A percentile compares a stretch with the other conserved stretches of the same genome.
These are phyloP conservation scores for Xylariaceae sp. DNA, from an alignment of 2,329 filamentous ascomycete genomes.

Conservation along the genomic window DNA sequence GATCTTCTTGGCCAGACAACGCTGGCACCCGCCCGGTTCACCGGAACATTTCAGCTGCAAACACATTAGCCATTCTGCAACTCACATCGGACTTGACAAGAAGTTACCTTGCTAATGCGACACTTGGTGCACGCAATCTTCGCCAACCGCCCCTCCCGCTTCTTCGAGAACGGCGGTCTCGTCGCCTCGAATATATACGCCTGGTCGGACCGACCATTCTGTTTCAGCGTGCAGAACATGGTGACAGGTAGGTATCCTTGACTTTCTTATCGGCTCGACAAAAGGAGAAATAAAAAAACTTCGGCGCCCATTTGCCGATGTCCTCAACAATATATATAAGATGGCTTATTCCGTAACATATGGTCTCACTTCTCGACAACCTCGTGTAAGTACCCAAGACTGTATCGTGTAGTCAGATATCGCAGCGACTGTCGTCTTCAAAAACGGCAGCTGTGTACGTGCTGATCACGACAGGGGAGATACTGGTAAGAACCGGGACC, in stretches of 20 bases:
- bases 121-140: constrained; percentile 21
- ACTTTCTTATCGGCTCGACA: background rate
- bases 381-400: too few relatives aligned
- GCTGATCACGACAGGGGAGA: background rate
- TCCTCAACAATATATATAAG: too few relatives aligned
- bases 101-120: constrained; percentile 20
- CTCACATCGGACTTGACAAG: background rate
- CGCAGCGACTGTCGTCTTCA: too few relatives aligned
- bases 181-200: constrained; percentile 21
- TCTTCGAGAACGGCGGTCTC: constrained; percentile 18
- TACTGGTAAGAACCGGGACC: background rate
- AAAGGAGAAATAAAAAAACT: too few relatives aligned
- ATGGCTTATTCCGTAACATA: too few relatives aligned
- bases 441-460: background rate
- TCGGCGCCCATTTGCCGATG: too few relatives aligned
- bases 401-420: too few relatives aligned
- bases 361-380: too few relatives aligned
- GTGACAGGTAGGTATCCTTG: background rate
- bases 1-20: constrained; percentile 17
- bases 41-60: constrained; percentile 20
- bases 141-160: constrained; percentile 18
- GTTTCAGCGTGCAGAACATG: constrained; percentile 22
- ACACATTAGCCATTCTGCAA: background rate
- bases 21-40: constrained; percentile 16
- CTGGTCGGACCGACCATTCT: constrained; percentile 16